Base-by-base conservation (phyloP, 2,329 filamentous ascomycete genomes). In the Ophiosphaerella narmari region DNA sequence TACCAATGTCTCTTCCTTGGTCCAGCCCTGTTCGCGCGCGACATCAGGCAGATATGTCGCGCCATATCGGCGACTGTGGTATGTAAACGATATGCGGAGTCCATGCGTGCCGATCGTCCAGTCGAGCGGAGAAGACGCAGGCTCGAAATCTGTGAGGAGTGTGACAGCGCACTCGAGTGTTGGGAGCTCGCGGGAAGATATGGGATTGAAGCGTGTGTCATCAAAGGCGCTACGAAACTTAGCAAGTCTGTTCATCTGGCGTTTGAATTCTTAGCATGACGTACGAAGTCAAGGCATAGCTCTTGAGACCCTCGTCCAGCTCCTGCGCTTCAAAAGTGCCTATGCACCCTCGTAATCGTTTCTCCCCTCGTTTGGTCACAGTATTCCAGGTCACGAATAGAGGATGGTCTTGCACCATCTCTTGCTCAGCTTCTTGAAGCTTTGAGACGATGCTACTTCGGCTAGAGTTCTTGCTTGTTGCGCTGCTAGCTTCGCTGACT, bases 341-440 rank as follows among this genome's bases (percentile, higher is more conserved):
- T 69, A 99, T 97, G 79, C 94, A 99, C 52, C 94, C 94, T 52
- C 94, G 87, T 36, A 99, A 83, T 21, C 82, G 83, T 70, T 87
- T 86, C 57, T 85, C 76, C 24, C 85, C 60, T 45, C 71, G 77
- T 18, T 78, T 73, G 7, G 82, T 85, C 46, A 91, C 63, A 0
- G 84, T 90, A 76, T 97, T 96, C 92, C 93, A 97, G 7, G 92
- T 96, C 39, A 99, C 90, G 71, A 97, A 97, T 34, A 97, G 82
- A 0, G 93, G 93, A 55, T 83, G 80, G 76, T 70, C 24, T 74
- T 54, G 60, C 16, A 53, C 52, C 1, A 46, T 46, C 11, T 52
- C 54, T 26, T 63, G 57, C 54, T 61, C 50, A 37, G 49, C 57
- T 41, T 58, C 60, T 36, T 61, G 60, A 51, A 70, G 63, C 45